A percentile compares a stretch with the other conserved stretches of the same genome.
Evolutionary conservation across 2,329 filamentous ascomycete species (phyloP).

Genomic region (Fusarium devonianum): DNA sequence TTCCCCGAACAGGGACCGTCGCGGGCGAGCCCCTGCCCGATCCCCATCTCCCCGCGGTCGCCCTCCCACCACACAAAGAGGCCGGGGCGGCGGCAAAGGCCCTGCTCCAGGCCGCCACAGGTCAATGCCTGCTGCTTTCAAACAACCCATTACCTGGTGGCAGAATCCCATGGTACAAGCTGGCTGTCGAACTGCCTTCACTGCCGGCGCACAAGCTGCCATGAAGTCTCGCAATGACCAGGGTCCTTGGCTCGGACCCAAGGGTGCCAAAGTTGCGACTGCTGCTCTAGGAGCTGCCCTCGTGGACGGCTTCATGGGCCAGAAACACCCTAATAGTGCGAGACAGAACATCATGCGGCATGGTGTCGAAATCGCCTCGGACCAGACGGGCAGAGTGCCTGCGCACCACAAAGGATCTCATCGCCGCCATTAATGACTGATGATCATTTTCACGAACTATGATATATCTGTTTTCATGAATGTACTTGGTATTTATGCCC

Average conservation of each 20-base stretch:
- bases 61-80: too few species aligned
- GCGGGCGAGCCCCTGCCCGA: constrained; percentile 14
- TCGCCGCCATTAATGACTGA: neutral
- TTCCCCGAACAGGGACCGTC: constrained; percentile 35
- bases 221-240: constrained; percentile 55
- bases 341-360: constrained; percentile 39
- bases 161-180: constrained; percentile 49
- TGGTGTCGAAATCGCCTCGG: constrained; percentile 37
- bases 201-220: constrained; percentile 57
- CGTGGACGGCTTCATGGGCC: constrained; percentile 54
- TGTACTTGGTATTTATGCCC: neutral
- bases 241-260: constrained; percentile 56
- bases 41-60: constrained; percentile 15
- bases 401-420: constrained; percentile 9
- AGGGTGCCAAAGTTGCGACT: constrained; percentile 57
- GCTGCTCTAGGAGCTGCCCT: constrained; percentile 58
- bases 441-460: neutral
- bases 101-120: constrained; percentile 39
- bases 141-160: constrained; percentile 44
- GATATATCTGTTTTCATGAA: neutral
- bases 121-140: constrained; percentile 46
- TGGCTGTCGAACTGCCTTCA: constrained; percentile 56
- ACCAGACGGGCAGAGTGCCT: constrained; percentile 16
- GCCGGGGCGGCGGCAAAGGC: too few species aligned
- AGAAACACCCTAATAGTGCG: constrained; percentile 43